Conservation (phyloP, 2,329 filamentous ascomycete species). For the Trichoderma endophyticum region DNA sequence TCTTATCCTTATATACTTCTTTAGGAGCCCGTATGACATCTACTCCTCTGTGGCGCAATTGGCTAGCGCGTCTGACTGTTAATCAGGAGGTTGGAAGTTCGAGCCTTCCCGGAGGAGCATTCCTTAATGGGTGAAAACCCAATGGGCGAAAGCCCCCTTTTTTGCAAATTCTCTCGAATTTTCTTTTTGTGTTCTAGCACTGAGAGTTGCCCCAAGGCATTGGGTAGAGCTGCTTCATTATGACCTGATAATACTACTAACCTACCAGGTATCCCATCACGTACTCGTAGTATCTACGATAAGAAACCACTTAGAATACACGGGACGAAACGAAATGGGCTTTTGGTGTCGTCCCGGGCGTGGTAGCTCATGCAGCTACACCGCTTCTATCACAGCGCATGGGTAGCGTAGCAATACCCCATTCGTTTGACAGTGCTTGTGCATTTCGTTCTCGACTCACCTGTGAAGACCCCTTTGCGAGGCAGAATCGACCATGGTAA, state of each 20-base stretch:
- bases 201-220: background rate
- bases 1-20: background rate
- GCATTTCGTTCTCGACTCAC: background rate
- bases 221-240: background rate
- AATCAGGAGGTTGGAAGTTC: constrained; percentile 29
- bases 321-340: background rate
- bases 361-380: background rate
- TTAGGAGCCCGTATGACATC: background rate
- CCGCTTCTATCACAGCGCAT: background rate
- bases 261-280: background rate
- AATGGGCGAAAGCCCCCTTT: background rate
- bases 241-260: background rate
- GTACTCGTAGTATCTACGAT: background rate
- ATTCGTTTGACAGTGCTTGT: background rate
- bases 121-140: background rate
- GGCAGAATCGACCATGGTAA: background rate
- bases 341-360: background rate
- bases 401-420: background rate
- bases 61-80: constrained; percentile 61
- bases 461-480: background rate
- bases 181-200: background rate
- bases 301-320: background rate
- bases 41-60: constrained; percentile 44
- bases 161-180: background rate
- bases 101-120: constrained; percentile 21